These are phyloP conservation scores for Strobilomyces echinocephalus DNA, from an alignment of 768 basidiomycete species.

Conservation along the genomic window DNA sequence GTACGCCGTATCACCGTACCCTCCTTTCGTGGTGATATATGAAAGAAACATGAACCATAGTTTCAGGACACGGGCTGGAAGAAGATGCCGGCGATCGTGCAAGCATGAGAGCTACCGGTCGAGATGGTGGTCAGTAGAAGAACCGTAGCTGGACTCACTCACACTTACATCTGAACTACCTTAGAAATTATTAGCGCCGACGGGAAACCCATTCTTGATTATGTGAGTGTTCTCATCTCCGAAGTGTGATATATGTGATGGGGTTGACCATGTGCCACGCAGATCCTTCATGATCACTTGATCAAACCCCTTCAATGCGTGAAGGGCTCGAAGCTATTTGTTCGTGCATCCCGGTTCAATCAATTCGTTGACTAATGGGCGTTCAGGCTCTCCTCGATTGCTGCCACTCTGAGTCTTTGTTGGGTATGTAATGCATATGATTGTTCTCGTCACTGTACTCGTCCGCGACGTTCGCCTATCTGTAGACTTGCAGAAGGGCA, in stretches of 20 bases:
- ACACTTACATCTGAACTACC: not conserved
- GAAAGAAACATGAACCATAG: not conserved
- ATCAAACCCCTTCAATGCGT: conserved; percentile 15
- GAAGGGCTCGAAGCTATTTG: conserved; percentile 21
- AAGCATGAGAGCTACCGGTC: conserved; percentile 41
- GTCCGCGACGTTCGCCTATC: not conserved
- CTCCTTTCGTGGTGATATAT: not conserved
- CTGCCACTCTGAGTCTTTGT: conserved; percentile 26
- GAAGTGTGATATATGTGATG: not conserved
- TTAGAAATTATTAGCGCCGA: conserved; percentile 21
- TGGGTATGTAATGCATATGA: conserved; percentile 14
- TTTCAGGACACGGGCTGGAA: conserved; percentile 22
- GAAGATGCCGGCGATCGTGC: conserved; percentile 24
- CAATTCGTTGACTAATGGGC: not conserved
- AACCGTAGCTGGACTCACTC: not conserved
- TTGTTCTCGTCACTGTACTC: not conserved
- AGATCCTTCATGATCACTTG: conserved; percentile 21
- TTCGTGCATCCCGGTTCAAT: not conserved
- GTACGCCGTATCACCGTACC: conserved; percentile 27
- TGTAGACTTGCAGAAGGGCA: conserved; percentile 17
- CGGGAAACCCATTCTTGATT: conserved; percentile 20
- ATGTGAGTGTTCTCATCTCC: conserved; percentile 9
- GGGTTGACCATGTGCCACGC: not conserved
- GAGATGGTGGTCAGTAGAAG: conserved; percentile 40
- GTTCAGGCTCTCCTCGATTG: conserved; percentile 27